Conservation (phyloP, 495 filamentous ascomycete species). For the Penicillium samsonianum region DNA sequence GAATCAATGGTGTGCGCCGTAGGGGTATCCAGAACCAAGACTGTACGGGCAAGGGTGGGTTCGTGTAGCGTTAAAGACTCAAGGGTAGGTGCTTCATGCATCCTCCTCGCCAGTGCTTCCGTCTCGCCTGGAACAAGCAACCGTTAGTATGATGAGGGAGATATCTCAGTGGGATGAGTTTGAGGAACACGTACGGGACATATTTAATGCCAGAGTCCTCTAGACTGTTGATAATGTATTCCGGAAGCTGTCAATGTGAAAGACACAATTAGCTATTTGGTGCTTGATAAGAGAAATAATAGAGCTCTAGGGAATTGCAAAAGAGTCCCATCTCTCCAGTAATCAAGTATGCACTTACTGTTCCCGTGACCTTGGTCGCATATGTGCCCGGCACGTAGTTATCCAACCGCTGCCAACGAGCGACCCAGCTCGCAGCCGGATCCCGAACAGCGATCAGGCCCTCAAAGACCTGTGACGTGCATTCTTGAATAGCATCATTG, state of each 20-base stretch:
- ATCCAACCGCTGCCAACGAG: slow-evolving; percentile 91
- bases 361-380: slow-evolving; percentile 87
- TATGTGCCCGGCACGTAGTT: slow-evolving; percentile 84
- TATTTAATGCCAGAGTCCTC: slow-evolving; percentile 72
- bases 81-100: slow-evolving; percentile 20
- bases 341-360: slow-evolving; percentile 43
- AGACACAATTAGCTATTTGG: slow-evolving; percentile 6
- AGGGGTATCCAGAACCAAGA: slow-evolving; percentile 18
- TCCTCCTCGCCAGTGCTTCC: slow-evolving; percentile 55
- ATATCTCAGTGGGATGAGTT: not conserved
- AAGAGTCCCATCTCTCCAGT: not conserved
- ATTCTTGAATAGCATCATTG: slow-evolving; percentile 79
- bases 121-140: slow-evolving; percentile 41
- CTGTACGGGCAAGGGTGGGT: slow-evolving; percentile 12
- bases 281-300: not conserved
- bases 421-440: slow-evolving; percentile 81
- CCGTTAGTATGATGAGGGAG: slow-evolving; percentile 8
- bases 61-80: slow-evolving; percentile 7
- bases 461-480: slow-evolving; percentile 93
- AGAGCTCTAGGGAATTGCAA: not conserved
- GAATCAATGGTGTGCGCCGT: slow-evolving; percentile 9
- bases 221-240: slow-evolving; percentile 64
- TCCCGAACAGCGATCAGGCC: slow-evolving; percentile 81
- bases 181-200: slow-evolving; percentile 53
- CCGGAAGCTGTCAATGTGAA: slow-evolving; percentile 46